These are phyloP conservation scores for Silene conica DNA, from an alignment of 148 eudicot genomes.

Conservation along the genomic window DNA sequence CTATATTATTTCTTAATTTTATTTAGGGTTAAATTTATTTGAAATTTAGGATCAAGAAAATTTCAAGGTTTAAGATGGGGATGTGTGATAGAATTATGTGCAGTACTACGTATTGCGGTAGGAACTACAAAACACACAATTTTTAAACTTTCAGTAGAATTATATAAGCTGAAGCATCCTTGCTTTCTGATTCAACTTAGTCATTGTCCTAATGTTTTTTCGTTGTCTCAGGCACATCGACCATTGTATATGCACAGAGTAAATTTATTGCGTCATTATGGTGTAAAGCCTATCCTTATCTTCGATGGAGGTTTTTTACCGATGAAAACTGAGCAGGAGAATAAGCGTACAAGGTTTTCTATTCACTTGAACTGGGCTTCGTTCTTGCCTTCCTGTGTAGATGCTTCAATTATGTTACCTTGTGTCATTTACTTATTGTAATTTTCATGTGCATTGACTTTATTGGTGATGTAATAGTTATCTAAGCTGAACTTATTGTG, in stretches of 20 bases:
- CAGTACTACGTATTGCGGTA: too few species aligned
- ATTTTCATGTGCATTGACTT: background rate
- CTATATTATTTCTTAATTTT: too few species aligned
- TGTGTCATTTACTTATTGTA: background rate
- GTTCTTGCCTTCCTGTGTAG: background rate
- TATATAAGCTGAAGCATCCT: too few species aligned
- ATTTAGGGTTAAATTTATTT: too few species aligned
- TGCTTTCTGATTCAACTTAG: background rate
- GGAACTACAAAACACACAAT: too few species aligned
- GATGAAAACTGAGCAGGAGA: constrained; percentile 93
- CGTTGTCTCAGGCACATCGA: constrained; percentile 63
- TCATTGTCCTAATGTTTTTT: constrained; percentile 10
- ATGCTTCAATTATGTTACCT: background rate
- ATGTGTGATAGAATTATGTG: too few species aligned
- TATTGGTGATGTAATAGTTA: background rate
- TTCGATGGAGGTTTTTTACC: constrained; percentile 94
- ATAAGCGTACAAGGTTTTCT: constrained; percentile 74
- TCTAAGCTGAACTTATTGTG: background rate
- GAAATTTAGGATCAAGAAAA: too few species aligned
- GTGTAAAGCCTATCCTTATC: constrained; percentile 80
- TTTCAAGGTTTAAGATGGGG: too few species aligned
- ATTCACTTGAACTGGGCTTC: constrained; percentile 7
- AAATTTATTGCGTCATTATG: constrained; percentile 87
- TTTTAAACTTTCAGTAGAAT: too few species aligned
- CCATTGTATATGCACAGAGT: constrained; percentile 98